Evolutionary conservation across 306 rosid species (phyloP).

Genomic region (Vicia faba): DNA sequence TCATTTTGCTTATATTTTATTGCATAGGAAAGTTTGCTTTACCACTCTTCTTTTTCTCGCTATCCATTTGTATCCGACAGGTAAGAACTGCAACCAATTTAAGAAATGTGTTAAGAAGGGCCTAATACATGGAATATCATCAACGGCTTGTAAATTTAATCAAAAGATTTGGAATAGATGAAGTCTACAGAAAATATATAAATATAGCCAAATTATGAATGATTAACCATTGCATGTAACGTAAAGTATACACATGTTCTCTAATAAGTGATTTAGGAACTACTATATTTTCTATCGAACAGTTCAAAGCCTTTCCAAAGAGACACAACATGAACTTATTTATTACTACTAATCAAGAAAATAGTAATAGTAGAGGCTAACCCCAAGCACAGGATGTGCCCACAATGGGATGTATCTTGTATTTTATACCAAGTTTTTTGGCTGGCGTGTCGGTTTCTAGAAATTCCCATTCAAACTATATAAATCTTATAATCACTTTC

Average conservation of each 20-base stretch:
- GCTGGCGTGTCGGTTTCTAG: conserved; percentile 48
- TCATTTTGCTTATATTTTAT: not conserved
- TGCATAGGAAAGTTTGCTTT: conserved; percentile 12
- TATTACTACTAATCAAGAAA: conserved; percentile 25
- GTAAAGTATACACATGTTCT: not conserved
- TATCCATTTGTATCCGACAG: conserved; percentile 39
- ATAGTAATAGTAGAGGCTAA: not conserved
- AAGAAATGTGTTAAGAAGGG: conserved; percentile 27
- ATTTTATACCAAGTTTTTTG: conserved; percentile 31
- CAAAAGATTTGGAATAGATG: not conserved
- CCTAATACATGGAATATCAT: conserved; percentile 9
- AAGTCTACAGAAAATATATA: not conserved
- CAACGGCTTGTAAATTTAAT: conserved; percentile 16
- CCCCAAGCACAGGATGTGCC: not conserved
- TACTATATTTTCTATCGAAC: not conserved
- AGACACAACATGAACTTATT: conserved; percentile 6
- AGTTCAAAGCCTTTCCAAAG: not conserved
- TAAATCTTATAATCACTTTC: conserved; percentile 34
- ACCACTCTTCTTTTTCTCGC: conserved; percentile 25
- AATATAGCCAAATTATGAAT: conserved; percentile 5
- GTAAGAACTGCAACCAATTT: conserved; percentile 47
- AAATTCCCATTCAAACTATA: conserved; percentile 36
- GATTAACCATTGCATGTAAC: conserved; percentile 24
- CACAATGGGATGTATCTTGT: conserved; percentile 2
- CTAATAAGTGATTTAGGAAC: too few relatives aligned